Evolutionary conservation across 768 basidiomycete species (phyloP).

Genomic region (Cystobasidiopsis lactophilus): DNA sequence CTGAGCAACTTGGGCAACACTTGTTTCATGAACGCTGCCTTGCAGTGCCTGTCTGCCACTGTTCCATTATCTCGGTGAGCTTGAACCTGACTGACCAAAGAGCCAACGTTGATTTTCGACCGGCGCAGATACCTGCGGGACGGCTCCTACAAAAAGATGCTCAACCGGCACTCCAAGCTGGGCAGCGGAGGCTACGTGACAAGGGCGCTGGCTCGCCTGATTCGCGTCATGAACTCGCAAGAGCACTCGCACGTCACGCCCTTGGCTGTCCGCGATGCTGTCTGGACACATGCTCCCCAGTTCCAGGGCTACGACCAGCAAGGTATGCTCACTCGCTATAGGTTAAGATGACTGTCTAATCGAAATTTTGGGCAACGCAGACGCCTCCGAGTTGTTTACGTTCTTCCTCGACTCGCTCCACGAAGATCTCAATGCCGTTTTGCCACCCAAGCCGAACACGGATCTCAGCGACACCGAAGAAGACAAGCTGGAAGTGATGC

Average conservation of each 20-base stretch:
- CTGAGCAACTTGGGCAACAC: neutral
- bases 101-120: too few relatives aligned
- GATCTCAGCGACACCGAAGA: conserved; percentile 79
- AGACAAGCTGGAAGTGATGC: neutral
- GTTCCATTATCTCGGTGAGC: too few relatives aligned
- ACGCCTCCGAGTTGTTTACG: too few relatives aligned
- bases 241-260: conserved; percentile 39
- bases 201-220: conserved; percentile 59
- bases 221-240: conserved; percentile 54
- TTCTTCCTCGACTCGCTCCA: conserved; percentile 83
- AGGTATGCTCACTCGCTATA: too few relatives aligned
- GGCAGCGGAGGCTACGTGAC: conserved; percentile 91
- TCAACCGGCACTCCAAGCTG: conserved; percentile 83
- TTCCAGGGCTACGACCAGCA: conserved; percentile 99
- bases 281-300: conserved; percentile 41
- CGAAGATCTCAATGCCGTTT: conserved; percentile 72
- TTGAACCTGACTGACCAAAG: too few relatives aligned
- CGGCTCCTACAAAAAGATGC: conserved; percentile 57
- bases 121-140: conserved; percentile 16
- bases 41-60: neutral
- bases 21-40: conserved; percentile 1
- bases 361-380: too few relatives aligned
- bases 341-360: too few relatives aligned
- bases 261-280: conserved; percentile 55
- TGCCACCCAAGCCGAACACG: conserved; percentile 87